Base-by-base conservation (phyloP, 1,139 yeast genomes). In the Candida mesenterica region DNA sequence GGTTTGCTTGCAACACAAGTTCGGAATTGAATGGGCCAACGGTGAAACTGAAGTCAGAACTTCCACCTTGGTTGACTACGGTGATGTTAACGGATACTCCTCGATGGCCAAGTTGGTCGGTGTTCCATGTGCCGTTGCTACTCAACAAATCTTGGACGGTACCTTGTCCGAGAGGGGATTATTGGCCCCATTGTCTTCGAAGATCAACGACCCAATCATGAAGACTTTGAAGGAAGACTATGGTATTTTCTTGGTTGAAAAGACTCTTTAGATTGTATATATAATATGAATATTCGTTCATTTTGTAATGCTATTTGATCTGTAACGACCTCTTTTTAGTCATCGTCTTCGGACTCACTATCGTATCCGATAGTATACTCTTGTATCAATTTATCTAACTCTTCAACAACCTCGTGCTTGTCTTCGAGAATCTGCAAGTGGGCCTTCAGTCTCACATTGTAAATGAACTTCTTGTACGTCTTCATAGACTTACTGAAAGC, bases 101-200 rank as follows among this genome's bases (percentile, higher is more conserved):
- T 90, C 97, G 33, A 92, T 92, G 98, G 98, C 98, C 50, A 90
- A 92, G 62, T 77, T 88, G 50, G 98, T 92, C 41, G 98, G 98
- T 72, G 94, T 89, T 49, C 98, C 98, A 49, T 92, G 96, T 68
- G 97, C 97, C 41, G 95, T 92, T 61, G 98, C 97, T 28, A 75
- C 84, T 45, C 81, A 81, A 69, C 85, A 86, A 65, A 86, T 92
- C 48, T 76, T 92, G 55, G 77, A 84, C 50, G 96, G 96, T 45
- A 79, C 83, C 45, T 83, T 88, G 58, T 53, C 57, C 39, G 72
- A 74, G 55, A 57, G 50, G 37, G 98, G 98, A 52, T 75, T 92
- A 58, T 75, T 83, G 52, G 97, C 97, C 38, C 98, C 98, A 57
- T 86, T 87, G 77, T 72, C 88, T 46, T 84, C 95, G 45, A 92